phyloP scores from a whole-genome alignment of 2,329 filamentous ascomycete genomes.

The Calonectria naviculata region DNA sequence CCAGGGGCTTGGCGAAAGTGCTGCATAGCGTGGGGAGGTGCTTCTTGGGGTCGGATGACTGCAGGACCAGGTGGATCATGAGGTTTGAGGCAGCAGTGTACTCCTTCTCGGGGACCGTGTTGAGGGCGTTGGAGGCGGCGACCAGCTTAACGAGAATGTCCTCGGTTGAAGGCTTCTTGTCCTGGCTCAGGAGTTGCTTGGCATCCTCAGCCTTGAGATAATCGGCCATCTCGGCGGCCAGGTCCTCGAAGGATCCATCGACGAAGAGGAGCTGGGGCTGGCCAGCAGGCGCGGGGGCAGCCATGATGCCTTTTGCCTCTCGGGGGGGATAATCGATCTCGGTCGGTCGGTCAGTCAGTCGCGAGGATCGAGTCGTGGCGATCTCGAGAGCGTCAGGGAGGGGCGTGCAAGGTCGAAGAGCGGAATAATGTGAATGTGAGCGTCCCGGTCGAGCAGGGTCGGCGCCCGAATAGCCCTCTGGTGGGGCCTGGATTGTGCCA shows the following conservation, averaged over 20 bases:
- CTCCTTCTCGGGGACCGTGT: conserved; percentile 93
- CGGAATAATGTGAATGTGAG: conserved; percentile 44
- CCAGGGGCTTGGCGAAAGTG: conserved; percentile 88
- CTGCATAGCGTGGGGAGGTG: conserved; percentile 90
- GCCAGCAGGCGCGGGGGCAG: conserved; percentile 53
- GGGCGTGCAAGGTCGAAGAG: conserved; percentile 41
- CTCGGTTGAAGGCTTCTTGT: conserved; percentile 76
- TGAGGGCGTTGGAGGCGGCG: conserved; percentile 80
- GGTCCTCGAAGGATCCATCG: conserved; percentile 93
- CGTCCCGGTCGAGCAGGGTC: conserved; percentile 42
- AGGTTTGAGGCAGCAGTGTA: conserved; percentile 97
- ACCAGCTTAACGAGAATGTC: conserved; percentile 92
- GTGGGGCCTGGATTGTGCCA: conserved; percentile 46
- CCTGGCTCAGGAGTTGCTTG: conserved; percentile 77
- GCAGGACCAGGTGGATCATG: conserved; percentile 90
- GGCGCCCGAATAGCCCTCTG: conserved; percentile 51
- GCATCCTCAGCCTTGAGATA: conserved; percentile 89
- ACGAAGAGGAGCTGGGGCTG: conserved; percentile 76
- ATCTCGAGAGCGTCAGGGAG: conserved; percentile 30
- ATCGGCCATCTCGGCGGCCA: conserved; percentile 92
- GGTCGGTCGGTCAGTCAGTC: conserved; percentile 33
- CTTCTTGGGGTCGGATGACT: conserved; percentile 85
- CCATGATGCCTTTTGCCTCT: conserved; percentile 37
- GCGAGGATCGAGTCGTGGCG: conserved; percentile 30
- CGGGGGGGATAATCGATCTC: conserved; percentile 28